Evolutionary conservation across 2,329 filamentous ascomycete species (phyloP), one percentile per base, ranked within the genome.

Genomic region (Ophiostoma sp.): DNA sequence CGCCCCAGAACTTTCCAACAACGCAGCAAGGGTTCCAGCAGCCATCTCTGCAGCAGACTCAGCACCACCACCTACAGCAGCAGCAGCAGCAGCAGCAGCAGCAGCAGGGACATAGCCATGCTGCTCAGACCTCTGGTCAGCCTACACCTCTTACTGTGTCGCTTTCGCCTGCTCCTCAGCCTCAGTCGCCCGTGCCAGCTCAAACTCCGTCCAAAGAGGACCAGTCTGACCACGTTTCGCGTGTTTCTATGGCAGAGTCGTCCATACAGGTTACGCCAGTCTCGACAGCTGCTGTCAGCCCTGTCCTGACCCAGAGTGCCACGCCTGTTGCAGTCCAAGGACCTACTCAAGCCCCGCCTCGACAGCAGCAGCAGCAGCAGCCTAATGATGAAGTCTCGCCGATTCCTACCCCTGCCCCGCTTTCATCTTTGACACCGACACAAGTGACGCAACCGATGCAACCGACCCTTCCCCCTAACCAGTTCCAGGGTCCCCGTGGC

Each of bases 1-100:
- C 69, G n/a, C 67, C 69, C 4, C 66, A 67, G 18, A 68, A 58
- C 64, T 64, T 69, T 40, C 64, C 66, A 11, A 41, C 9, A 2
- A 9, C 63, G 18, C 68, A 65, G 42, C 62, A 67, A 16, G 63
- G 18, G 4, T 44, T 67, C 58, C 64, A 66, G 66, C 64, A 55
- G 66, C 63, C 66, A 5, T 16, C 60, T 18, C 47, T 38, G 4
- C 63, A 4, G 38, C 27, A 14, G 36, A 12, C 14, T 45, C 42
- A 55, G 49, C 62, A 44, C 3, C 45, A 47, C 2, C 67, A 49
- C 27, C 27, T 27, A 27, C 27, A 27, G 27, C 27, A 27, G 27
- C 27, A 27, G 9, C 60, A 42, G 14, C 62, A 44, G 3, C 45
- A 47, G 2, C 67, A 49, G 2, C 67, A 66, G 42, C 18, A 16